A percentile compares a stretch with the other conserved stretches of the same genome.
Conservation (phyloP, 139 green algal species). For the Chlorella sp. region DNA sequence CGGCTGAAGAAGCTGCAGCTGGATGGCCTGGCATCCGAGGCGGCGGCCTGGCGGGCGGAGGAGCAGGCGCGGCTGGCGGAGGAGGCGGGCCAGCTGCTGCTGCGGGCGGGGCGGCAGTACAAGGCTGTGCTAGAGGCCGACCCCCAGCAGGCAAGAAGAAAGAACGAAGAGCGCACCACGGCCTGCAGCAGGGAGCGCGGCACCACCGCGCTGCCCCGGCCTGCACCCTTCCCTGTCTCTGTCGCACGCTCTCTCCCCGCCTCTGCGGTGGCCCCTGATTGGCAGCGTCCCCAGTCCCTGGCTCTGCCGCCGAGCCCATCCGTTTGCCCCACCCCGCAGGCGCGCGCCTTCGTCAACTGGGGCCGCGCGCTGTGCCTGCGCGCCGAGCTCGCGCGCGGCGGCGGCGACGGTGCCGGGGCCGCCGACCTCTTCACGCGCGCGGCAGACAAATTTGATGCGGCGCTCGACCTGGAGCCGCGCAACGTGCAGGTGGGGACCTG, state of each 20-base stretch:
- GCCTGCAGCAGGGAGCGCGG: no score
- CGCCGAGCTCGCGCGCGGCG: conserved; percentile 27
- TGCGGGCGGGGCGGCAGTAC: conserved; percentile 40
- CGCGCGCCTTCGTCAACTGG: conserved; percentile 44
- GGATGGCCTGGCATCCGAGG: conserved; percentile 3
- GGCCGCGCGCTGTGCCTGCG: conserved; percentile 35
- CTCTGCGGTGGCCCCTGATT: no score
- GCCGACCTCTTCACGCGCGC: conserved; percentile 32
- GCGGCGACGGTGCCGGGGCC: neutral
- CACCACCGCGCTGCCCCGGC: no score
- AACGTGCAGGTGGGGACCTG: conserved; percentile 1
- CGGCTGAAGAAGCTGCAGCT: conserved; percentile 30
- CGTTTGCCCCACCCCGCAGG: neutral
- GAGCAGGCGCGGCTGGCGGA: conserved; percentile 10
- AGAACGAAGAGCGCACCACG: no score
- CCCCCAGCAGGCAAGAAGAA: neutral
- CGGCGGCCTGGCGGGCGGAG: neutral
- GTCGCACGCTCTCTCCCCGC: no score
- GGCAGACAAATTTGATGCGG: conserved; percentile 45
- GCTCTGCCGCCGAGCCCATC: no score
- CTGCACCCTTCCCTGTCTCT: no score
- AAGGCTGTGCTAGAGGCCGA: conserved; percentile 23
- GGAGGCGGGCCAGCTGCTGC: conserved; percentile 37
- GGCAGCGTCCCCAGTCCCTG: no score
- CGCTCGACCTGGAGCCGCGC: conserved; percentile 28